Percentiles rank a stretch among this genome's conserved stretches.
phyloP scores from a whole-genome alignment of 176 grass and related monocot genomes.

The Rhynchospora tenuis region DNA sequence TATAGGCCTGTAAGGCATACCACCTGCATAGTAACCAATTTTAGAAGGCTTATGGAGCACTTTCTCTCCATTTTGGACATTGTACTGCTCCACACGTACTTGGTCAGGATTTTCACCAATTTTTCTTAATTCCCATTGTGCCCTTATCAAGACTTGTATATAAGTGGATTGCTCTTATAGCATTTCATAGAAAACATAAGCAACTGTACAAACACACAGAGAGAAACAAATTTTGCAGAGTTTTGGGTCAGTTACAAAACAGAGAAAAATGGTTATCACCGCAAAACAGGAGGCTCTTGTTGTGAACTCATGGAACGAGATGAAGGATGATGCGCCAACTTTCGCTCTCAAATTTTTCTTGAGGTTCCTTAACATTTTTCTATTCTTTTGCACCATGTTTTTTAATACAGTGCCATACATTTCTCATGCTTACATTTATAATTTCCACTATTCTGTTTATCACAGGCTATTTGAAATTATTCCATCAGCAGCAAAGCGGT shows the following conservation, averaged over 20 bases:
- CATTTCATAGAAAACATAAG: not conserved
- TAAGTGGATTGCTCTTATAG: not conserved
- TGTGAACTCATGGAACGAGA: slow-evolving; percentile 1
- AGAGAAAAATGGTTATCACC: slow-evolving; percentile 1
- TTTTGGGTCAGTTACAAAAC: not conserved
- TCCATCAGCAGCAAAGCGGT: slow-evolving; percentile 23
- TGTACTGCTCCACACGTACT: not conserved
- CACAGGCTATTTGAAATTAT: slow-evolving; percentile 23
- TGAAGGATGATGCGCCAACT: slow-evolving; percentile 1
- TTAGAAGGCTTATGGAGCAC: not conserved
- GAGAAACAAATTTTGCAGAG: not conserved
- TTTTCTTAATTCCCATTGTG: not conserved
- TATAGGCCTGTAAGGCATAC: not conserved
- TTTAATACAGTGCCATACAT: not conserved
- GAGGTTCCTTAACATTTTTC: not conserved
- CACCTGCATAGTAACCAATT: not conserved
- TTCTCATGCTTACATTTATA: not conserved
- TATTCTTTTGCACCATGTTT: not conserved
- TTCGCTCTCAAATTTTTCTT: slow-evolving; percentile 25
- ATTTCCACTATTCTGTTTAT: not conserved
- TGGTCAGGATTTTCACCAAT: not conserved
- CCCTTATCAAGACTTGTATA: not conserved
- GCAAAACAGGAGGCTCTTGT: slow-evolving; percentile 8
- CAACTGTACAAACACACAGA: not conserved
- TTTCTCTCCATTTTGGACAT: not conserved